Conservation (phyloP, 1,139 yeast genomes). For the Scheffersomyces quercinus region DNA sequence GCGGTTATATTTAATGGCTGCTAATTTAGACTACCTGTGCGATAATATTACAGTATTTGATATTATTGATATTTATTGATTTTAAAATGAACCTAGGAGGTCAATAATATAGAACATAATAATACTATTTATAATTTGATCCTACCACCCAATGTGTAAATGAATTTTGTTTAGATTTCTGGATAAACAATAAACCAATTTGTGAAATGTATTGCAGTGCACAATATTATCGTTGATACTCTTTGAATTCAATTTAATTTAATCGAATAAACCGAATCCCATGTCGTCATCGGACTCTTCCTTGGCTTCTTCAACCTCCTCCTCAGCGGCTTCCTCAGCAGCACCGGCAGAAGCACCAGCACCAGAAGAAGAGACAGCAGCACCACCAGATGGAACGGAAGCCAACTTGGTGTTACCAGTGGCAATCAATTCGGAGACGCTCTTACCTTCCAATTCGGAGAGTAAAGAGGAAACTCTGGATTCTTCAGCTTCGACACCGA, state of each 20-base stretch:
- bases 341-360: slow-evolving; percentile 43
- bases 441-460: slow-evolving; percentile 75
- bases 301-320: slow-evolving; percentile 38
- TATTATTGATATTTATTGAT: background rate
- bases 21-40: too few relatives aligned
- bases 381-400: slow-evolving; percentile 82
- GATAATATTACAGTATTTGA: too few relatives aligned
- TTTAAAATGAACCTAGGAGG: slow-evolving; percentile 1
- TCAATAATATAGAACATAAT: slow-evolving; percentile 2
- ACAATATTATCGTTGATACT: too few relatives aligned
- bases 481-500: slow-evolving; percentile 77
- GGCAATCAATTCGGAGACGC: slow-evolving; percentile 71
- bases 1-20: too few relatives aligned
- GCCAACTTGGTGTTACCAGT: slow-evolving; percentile 83
- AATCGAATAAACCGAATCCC: slow-evolving; percentile 92
- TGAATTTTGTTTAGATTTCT: too few relatives aligned
- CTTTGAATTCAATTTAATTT: slow-evolving; percentile 23
- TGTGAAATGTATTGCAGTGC: too few relatives aligned
- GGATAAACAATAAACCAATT: too few relatives aligned
- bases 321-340: slow-evolving; percentile 42
- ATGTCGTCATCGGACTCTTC: slow-evolving; percentile 63
- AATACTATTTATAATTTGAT: slow-evolving; percentile 1
- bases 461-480: slow-evolving; percentile 68
- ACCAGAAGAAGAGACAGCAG: slow-evolving; percentile 64
- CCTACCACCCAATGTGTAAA: too few relatives aligned